These are phyloP conservation scores for Zelonia costaricensis DNA, from an alignment of 208 protist genomes.

Conservation along the genomic window DNA sequence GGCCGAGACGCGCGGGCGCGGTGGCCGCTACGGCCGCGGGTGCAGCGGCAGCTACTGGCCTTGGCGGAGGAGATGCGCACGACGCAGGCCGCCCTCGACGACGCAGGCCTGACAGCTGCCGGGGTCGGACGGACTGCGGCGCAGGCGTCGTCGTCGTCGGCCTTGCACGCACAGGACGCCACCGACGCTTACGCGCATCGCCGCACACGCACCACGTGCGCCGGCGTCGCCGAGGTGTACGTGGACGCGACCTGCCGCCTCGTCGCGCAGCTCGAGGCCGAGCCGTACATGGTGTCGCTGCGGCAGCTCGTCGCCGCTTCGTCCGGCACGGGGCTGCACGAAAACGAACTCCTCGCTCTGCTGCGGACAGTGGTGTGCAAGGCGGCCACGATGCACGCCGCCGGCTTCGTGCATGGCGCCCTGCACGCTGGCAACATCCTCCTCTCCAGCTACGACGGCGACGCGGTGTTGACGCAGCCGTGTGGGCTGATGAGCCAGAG, in stretches of 20 bases:
- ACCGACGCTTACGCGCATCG: not conserved
- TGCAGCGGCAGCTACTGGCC: slow-evolving; percentile 17
- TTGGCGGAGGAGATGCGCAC: slow-evolving; percentile 26
- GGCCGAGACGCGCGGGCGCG: slow-evolving; percentile 12
- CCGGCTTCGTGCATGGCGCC: slow-evolving; percentile 67
- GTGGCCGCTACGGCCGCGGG: slow-evolving; percentile 9
- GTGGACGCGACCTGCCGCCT: slow-evolving; percentile 66
- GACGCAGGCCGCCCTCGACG: slow-evolving; percentile 20
- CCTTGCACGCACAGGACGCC: too few species aligned
- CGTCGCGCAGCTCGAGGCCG: slow-evolving; percentile 61
- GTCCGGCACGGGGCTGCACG: slow-evolving; percentile 24
- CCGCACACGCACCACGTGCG: slow-evolving; percentile 33
- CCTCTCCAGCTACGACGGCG: slow-evolving; percentile 69
- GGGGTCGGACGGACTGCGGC: not conserved
- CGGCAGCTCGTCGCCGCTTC: slow-evolving; percentile 60
- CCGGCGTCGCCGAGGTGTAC: slow-evolving; percentile 46
- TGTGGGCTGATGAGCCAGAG: slow-evolving; percentile 47
- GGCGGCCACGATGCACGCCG: slow-evolving; percentile 49
- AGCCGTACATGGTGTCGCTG: slow-evolving; percentile 58
- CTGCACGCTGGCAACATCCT: slow-evolving; percentile 82
- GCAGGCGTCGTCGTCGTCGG: not conserved
- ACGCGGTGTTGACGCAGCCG: slow-evolving; percentile 54
- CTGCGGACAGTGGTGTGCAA: slow-evolving; percentile 53
- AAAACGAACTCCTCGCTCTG: slow-evolving; percentile 45
- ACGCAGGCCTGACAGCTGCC: slow-evolving; percentile 21